Base-by-base conservation (phyloP, 331 rosid genomes). In the Pyrus hybrid region DNA sequence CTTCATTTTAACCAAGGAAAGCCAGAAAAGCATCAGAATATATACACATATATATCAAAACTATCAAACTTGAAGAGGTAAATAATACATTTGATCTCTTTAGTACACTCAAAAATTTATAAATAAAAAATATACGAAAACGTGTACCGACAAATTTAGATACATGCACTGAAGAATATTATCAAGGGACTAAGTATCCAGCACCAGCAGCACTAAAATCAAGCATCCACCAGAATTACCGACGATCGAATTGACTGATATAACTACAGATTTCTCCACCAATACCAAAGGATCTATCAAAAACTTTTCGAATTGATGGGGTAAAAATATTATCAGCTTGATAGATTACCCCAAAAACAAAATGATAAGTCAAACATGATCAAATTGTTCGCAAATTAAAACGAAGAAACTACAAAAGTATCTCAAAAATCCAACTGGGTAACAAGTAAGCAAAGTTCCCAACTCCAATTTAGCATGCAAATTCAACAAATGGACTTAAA, bases 361-460 rank as follows among this genome's bases (percentile, higher is more conserved):
- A 23, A 26, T 58, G 49, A 10, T 13, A 29, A 47, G 71, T 80
- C 75, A 69, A 69, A 25, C 70, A 37, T 11, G 63, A 73, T 14
- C 29, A 16, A 16, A 61, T 20, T 26, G 8, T 49, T 17, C 2
- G 9, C 56, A 12, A 43, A 56, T 11, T 60, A 51, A 54, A 14
- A 74, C 26, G 51, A 51, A 67, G 66, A 63, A 56, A 33, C 70
- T 28, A 69, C 58, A 69, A 33, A 22, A 69, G 41, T 9, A 76
- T 81, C 77, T 51, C 30, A 77, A 56, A 71, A 76, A 83, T 73
- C 80, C 76, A 82, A 71, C 79, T 65, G 45, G 13, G 63, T 54
- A 5, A 68, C 64, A 73, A 56, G 86, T 66, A 77, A 86, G 79
- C 74, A 30, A n/a, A 80, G 62, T 62, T 33, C 70, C 61, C 61